Conservation (phyloP, 2,329 filamentous ascomycete species). For the Orbilia javanica region DNA sequence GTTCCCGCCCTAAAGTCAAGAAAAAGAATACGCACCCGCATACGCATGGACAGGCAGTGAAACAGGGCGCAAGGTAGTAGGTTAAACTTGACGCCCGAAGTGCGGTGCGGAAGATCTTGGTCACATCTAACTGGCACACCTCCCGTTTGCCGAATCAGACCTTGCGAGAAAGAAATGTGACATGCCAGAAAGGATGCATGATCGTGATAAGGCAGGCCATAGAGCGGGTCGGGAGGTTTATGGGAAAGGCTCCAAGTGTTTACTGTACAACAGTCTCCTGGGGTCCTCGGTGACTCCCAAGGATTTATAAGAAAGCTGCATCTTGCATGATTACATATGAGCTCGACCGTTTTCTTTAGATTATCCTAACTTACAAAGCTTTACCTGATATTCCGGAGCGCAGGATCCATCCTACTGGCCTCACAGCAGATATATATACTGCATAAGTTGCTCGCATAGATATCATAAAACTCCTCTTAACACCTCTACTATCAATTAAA, state of each 20-base stretch:
- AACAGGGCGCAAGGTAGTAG: constrained; percentile 30
- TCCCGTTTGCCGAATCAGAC: constrained; percentile 27
- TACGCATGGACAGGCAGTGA: constrained; percentile 28
- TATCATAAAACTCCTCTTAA: neutral
- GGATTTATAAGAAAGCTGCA: constrained; percentile 19
- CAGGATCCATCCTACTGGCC: constrained; percentile 8
- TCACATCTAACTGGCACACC: constrained; percentile 43
- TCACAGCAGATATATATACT: neutral
- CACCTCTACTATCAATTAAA: neutral
- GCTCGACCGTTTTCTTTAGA: constrained; percentile 4
- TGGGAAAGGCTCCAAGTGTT: neutral
- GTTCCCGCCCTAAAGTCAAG: constrained; percentile 5
- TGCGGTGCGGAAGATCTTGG: constrained; percentile 26
- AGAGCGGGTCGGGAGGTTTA: constrained; percentile 11
- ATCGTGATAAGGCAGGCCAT: constrained; percentile 36
- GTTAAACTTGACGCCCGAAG: constrained; percentile 45
- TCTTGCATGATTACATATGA: constrained; percentile 8
- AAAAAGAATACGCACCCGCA: constrained; percentile 20
- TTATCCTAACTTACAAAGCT: neutral
- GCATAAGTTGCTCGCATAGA: neutral
- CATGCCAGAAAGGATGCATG: constrained; percentile 44
- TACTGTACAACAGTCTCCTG: neutral
- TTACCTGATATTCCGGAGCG: constrained; percentile 5
- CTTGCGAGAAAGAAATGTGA: constrained; percentile 29
- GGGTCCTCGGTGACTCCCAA: constrained; percentile 18